Evolutionary conservation across 2,329 filamentous ascomycete species (phyloP).

Genomic region (Botryosphaeria dothidea): DNA sequence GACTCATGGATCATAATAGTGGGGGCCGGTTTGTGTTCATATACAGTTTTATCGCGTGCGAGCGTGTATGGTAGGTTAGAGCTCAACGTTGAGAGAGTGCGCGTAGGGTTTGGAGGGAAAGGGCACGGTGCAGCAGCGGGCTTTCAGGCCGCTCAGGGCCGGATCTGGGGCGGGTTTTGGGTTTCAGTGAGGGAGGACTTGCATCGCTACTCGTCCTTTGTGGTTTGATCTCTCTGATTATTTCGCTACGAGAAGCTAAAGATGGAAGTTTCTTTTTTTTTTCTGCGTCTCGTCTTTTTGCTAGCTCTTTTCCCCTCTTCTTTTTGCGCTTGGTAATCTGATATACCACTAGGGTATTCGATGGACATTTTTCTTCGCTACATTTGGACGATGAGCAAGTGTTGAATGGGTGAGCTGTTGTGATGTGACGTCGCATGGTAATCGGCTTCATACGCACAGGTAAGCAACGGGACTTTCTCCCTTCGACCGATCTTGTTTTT

Average conservation of each 20-base stretch:
- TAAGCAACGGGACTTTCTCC: too few relatives aligned
- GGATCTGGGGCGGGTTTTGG: not conserved
- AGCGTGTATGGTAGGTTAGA: not conserved
- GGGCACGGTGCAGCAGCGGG: not conserved
- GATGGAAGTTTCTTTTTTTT: not conserved
- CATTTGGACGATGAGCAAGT: too few relatives aligned
- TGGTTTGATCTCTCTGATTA: not conserved
- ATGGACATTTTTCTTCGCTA: not conserved
- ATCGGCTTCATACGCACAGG: too few relatives aligned
- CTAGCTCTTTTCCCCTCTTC: not conserved
- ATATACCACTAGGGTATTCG: slow-evolving; percentile 12
- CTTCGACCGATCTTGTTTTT: too few relatives aligned
- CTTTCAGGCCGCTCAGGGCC: not conserved
- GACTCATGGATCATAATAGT: slow-evolving; percentile 1
- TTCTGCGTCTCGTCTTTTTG: not conserved
- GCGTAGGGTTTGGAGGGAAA: not conserved
- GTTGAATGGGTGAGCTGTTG: not conserved
- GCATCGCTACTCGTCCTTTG: not conserved
- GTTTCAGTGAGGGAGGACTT: not conserved
- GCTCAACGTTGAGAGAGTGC: not conserved
- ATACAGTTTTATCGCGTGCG: not conserved
- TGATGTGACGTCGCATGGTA: not conserved
- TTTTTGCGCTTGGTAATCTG: not conserved
- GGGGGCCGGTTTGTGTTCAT: slow-evolving; percentile 5
- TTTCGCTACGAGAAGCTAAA: not conserved